A percentile compares a stretch with the other conserved stretches of the same genome.
Conservation (phyloP, 139 green algal genomes). For the Auxenochlorella pyrenoidosa region DNA sequence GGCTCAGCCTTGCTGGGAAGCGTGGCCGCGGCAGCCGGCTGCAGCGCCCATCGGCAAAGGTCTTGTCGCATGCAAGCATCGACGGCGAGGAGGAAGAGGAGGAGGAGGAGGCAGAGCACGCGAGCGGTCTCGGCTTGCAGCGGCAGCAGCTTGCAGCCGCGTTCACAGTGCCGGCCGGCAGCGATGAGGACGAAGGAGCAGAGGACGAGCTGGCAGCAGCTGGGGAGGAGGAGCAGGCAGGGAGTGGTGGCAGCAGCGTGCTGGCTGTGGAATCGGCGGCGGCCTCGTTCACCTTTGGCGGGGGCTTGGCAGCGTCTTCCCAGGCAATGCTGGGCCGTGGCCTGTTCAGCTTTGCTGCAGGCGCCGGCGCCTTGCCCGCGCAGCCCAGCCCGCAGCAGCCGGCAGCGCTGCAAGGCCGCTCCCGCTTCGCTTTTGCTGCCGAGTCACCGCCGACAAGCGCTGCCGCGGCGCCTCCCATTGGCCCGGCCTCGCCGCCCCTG, state of each 20-base stretch:
- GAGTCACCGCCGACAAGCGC: background rate
- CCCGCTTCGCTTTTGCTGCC: constrained; percentile 8
- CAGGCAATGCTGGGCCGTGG: background rate
- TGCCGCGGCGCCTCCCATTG: background rate
- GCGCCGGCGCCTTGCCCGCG: background rate
- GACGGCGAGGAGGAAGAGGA: background rate
- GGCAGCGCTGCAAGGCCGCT: background rate
- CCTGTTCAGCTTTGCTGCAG: background rate
- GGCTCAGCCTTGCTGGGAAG: background rate
- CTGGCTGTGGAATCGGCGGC: background rate
- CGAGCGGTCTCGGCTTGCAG: background rate
- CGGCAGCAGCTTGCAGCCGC: background rate
- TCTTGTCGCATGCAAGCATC: background rate
- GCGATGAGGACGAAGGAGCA: background rate
- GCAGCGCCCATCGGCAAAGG: background rate
- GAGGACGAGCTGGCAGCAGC: background rate
- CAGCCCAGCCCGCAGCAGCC: background rate
- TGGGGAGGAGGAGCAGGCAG: background rate
- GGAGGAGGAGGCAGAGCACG: background rate
- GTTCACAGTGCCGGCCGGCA: background rate
- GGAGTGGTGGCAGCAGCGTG: background rate
- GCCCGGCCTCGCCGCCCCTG: background rate
- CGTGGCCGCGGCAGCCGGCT: background rate
- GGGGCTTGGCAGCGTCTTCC: background rate
- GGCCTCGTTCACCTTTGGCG: constrained; percentile 6